Percentiles rank a stretch among this genome's conserved stretches.
Conservation (phyloP, 305 asterid genomes). For the Solanum hybrid region DNA sequence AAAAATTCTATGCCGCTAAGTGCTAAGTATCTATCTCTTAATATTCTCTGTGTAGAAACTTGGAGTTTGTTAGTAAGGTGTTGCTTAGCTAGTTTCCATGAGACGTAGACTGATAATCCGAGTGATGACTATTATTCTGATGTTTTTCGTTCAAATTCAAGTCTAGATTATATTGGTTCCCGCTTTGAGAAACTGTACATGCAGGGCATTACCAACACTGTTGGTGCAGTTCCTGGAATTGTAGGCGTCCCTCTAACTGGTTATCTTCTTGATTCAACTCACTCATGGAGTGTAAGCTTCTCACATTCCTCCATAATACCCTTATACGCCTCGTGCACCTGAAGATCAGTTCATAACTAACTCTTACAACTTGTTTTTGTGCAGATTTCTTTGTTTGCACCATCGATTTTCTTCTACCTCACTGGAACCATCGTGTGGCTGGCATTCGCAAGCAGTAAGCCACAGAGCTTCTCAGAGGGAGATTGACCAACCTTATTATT, state of each 20-base stretch:
- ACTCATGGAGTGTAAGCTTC: slow-evolving; percentile 88
- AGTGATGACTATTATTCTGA: neutral
- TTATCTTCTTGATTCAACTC: slow-evolving; percentile 86
- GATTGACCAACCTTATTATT: slow-evolving; percentile 30
- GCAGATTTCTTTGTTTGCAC: slow-evolving; percentile 81
- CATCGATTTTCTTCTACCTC: slow-evolving; percentile 91
- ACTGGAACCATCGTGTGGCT: slow-evolving; percentile 91
- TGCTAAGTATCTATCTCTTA: neutral
- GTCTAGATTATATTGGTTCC: neutral
- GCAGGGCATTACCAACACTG: slow-evolving; percentile 95
- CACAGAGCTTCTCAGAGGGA: slow-evolving; percentile 58
- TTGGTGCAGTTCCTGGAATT: slow-evolving; percentile 92
- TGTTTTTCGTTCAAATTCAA: neutral
- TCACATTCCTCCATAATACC: neutral
- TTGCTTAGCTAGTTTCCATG: neutral
- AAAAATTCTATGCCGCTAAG: neutral
- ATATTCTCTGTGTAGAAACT: neutral
- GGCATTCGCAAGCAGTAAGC: slow-evolving; percentile 85
- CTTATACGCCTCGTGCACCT: neutral
- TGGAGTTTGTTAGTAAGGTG: neutral
- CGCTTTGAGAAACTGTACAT: neutral
- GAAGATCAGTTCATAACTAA: neutral
- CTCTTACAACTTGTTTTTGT: neutral
- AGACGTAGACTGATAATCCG: neutral
- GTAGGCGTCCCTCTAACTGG: slow-evolving; percentile 94